Evolutionary conservation across 2,329 filamentous ascomycete species (phyloP).

Genomic region (Calonectria montana): DNA sequence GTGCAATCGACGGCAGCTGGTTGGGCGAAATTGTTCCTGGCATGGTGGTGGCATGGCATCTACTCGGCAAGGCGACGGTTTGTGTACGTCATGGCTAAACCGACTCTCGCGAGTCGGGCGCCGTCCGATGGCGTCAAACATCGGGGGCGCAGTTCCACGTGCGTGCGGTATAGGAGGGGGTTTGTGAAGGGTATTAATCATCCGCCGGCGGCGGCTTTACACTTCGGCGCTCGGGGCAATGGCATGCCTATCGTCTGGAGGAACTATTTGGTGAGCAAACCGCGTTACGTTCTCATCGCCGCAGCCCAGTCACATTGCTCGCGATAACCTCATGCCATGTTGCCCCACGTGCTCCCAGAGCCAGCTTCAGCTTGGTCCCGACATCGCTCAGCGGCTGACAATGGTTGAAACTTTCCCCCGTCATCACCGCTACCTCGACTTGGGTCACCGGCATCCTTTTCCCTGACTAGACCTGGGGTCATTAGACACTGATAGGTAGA

Average conservation of each 20-base stretch:
- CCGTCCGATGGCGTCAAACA: background rate
- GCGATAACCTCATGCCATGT: constrained; percentile 12
- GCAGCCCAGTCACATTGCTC: background rate
- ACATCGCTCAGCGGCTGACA: constrained; percentile 10
- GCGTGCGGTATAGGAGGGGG: background rate
- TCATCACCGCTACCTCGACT: background rate
- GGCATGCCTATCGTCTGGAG: background rate
- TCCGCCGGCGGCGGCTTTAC: background rate
- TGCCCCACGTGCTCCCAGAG: background rate
- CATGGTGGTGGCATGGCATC: background rate
- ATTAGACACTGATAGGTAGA: constrained; percentile 5
- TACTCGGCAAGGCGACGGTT: background rate
- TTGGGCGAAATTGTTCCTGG: background rate
- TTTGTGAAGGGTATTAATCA: background rate
- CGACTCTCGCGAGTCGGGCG: constrained; percentile 17
- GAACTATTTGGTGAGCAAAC: background rate
- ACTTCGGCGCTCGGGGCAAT: background rate
- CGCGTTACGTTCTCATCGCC: constrained; percentile 1
- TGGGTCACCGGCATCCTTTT: background rate
- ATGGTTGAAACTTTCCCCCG: background rate
- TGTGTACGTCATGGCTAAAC: constrained; percentile 8
- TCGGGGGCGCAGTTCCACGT: constrained; percentile 15
- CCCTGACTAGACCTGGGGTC: background rate
- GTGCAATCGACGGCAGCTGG: background rate
- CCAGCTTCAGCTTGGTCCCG: background rate